These are phyloP conservation scores for Vitis hybrid DNA, from an alignment of 177 flowering plant species.

Conservation along the genomic window DNA sequence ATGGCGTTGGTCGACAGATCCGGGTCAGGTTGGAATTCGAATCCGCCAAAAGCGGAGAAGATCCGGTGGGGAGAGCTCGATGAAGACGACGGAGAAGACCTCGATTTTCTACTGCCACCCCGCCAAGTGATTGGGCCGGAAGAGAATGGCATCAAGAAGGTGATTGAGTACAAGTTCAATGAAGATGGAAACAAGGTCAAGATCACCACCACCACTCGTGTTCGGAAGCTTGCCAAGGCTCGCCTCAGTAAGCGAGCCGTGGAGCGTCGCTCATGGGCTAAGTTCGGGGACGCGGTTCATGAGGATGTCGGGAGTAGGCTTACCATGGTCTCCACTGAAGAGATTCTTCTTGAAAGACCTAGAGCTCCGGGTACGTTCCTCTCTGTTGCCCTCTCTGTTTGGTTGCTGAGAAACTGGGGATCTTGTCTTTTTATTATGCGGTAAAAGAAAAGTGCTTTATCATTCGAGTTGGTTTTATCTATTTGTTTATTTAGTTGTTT, in stretches of 20 bases:
- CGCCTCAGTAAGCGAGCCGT: slow-evolving; percentile 74
- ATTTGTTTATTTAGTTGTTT: no score
- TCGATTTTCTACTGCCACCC: slow-evolving; percentile 73
- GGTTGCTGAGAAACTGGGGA: background rate
- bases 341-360: slow-evolving; percentile 70
- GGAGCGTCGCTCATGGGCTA: slow-evolving; percentile 75
- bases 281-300: slow-evolving; percentile 79
- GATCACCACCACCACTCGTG: slow-evolving; percentile 71
- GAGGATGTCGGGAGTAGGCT: slow-evolving; percentile 65
- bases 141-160: slow-evolving; percentile 72
- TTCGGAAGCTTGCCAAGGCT: slow-evolving; percentile 72
- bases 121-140: slow-evolving; percentile 72
- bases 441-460: no score
- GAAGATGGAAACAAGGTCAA: slow-evolving; percentile 77
- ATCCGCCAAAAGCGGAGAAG: slow-evolving; percentile 26
- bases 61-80: slow-evolving; percentile 84
- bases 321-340: slow-evolving; percentile 89
- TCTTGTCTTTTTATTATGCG: background rate
- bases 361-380: slow-evolving; percentile 44
- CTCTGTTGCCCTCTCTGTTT: background rate
- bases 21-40: slow-evolving; percentile 3
- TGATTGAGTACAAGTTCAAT: slow-evolving; percentile 72
- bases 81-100: slow-evolving; percentile 75
- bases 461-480: no score
- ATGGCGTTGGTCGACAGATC: slow-evolving; percentile 11